Percentiles rank a stretch among this genome's conserved stretches.
Conservation (phyloP, 2,329 filamentous ascomycete species). For the Penicillium olsonii region DNA sequence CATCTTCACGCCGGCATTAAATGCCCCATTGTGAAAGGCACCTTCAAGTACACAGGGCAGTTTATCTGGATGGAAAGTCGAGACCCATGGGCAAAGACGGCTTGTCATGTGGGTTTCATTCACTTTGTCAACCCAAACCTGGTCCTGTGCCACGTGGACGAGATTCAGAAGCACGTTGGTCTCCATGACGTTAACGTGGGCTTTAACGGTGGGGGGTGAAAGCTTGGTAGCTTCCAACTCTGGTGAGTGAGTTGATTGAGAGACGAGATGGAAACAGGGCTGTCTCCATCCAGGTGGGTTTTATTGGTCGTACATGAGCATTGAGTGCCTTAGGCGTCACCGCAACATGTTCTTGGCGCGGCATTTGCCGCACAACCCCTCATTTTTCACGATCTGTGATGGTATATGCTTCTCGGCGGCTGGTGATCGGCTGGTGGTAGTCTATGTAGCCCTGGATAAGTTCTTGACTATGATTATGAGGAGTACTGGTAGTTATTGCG, state of each 20-base stretch:
- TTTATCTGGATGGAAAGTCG: conserved; percentile 35
- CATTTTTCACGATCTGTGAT: too few species aligned
- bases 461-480: too few species aligned
- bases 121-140: conserved; percentile 27
- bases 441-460: too few species aligned
- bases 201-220: too few species aligned
- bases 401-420: too few species aligned
- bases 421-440: too few species aligned
- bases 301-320: neutral
- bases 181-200: conserved; percentile 23
- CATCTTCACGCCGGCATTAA: conserved; percentile 37
- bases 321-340: neutral
- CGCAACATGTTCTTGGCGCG: neutral
- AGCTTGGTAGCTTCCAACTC: neutral
- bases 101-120: conserved; percentile 20
- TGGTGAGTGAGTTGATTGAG: neutral
- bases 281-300: neutral
- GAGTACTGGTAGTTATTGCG: too few species aligned
- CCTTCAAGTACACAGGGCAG: conserved; percentile 35
- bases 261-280: neutral
- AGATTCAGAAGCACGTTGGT: conserved; percentile 24
- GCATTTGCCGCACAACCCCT: too few species aligned
- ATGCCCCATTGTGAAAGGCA: conserved; percentile 34
- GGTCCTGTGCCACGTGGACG: conserved; percentile 18
- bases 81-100: conserved; percentile 33